These are phyloP conservation scores for Solanum tarijense DNA, from an alignment of 257 asterid genomes.

Conservation along the genomic window DNA sequence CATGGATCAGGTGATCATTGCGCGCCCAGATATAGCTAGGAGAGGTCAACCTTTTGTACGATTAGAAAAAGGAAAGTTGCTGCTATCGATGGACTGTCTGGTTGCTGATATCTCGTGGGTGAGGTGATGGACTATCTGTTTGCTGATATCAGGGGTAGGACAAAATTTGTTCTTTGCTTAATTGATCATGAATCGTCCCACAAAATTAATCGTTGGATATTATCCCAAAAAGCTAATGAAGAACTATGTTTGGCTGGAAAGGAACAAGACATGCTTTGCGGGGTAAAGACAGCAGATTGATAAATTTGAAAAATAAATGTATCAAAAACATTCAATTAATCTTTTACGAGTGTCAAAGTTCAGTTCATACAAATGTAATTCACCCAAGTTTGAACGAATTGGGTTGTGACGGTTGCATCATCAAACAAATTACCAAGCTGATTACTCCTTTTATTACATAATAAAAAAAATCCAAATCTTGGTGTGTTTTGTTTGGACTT, in stretches of 20 bases:
- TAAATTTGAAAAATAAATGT: not conserved
- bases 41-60: not conserved
- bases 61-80: not conserved
- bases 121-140: not conserved
- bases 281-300: not conserved
- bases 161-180: not conserved
- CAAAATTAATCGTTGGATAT: not conserved
- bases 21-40: not conserved
- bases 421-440: not conserved
- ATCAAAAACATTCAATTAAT: not conserved
- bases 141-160: not conserved
- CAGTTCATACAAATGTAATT: not conserved
- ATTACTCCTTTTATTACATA: not conserved
- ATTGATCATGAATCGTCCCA: not conserved
- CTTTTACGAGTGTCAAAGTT: not conserved
- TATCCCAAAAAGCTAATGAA: not conserved
- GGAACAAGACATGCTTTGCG: not conserved
- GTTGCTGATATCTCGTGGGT: not conserved
- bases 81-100: not conserved
- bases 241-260: not conserved
- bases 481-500: not conserved
- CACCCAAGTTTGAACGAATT: not conserved
- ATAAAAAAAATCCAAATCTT: not conserved
- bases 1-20: not conserved
- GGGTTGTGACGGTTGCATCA: not conserved